phyloP scores from a whole-genome alignment of 495 filamentous ascomycete species.

The Lichenothelia convexa region DNA sequence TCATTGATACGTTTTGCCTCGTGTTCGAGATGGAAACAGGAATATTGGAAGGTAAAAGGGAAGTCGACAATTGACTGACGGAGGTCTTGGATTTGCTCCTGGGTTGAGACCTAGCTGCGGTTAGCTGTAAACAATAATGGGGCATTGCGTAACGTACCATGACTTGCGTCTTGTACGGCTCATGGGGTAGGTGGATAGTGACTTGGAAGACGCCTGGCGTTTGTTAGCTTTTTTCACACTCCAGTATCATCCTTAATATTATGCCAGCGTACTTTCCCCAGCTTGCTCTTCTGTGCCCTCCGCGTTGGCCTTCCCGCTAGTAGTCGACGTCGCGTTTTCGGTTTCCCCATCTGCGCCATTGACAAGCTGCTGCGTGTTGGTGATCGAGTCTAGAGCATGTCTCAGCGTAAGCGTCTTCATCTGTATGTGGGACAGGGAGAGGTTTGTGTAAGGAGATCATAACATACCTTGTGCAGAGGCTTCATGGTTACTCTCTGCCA shows the following conservation, averaged over 20 bases:
- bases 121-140: background rate
- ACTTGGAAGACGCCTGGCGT: constrained; percentile 47
- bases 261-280: background rate
- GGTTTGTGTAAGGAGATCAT: no score
- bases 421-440: no score
- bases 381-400: background rate
- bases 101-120: constrained; percentile 53
- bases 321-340: background rate
- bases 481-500: constrained; percentile 15
- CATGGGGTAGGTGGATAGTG: constrained; percentile 66
- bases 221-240: no score
- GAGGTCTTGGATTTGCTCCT: constrained; percentile 95
- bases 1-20: constrained; percentile 72
- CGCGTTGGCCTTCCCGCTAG: background rate
- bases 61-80: constrained; percentile 90
- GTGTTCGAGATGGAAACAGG: constrained; percentile 94
- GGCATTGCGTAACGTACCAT: constrained; percentile 34
- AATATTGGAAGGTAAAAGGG: constrained; percentile 88
- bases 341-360: background rate
- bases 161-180: constrained; percentile 59
- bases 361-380: background rate
- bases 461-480: constrained; percentile 13
- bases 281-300: background rate
- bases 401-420: background rate
- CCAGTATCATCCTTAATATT: no score